phyloP scores from a whole-genome alignment of 805 yeast genomes.

The Lachancea kluyveri region DNA sequence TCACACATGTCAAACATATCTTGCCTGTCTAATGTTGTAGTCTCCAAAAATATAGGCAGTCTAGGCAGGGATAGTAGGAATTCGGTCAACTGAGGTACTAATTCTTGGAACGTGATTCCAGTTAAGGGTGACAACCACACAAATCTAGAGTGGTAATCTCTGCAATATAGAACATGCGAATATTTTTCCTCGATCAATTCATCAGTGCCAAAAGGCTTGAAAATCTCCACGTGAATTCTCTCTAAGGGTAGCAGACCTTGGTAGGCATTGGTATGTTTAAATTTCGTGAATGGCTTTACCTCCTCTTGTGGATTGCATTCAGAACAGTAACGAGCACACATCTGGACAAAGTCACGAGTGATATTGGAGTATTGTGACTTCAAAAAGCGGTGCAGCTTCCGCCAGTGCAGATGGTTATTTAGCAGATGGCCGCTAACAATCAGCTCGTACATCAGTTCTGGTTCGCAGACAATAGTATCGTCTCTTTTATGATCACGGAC shows the following conservation, averaged over 20 bases:
- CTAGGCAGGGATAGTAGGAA: conserved; percentile 18
- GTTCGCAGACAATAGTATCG: conserved; percentile 25
- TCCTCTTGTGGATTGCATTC: conserved; percentile 20
- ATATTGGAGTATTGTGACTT: conserved; percentile 21
- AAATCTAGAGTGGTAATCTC: conserved; percentile 27
- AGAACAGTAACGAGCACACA: conserved; percentile 24
- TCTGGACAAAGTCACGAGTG: conserved; percentile 16
- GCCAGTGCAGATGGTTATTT: conserved; percentile 21
- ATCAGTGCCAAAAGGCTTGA: conserved; percentile 18
- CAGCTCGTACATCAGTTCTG: conserved; percentile 22
- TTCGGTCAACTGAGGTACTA: conserved; percentile 13
- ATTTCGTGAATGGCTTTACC: conserved; percentile 11
- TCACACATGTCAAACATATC: conserved; percentile 27
- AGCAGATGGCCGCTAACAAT: conserved; percentile 28
- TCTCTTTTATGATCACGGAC: conserved; percentile 21
- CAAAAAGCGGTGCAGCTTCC: conserved; percentile 14
- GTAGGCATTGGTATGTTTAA: conserved; percentile 14
- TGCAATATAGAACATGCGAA: conserved; percentile 22
- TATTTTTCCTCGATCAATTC: conserved; percentile 20
- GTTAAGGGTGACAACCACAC: conserved; percentile 28
- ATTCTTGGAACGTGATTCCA: conserved; percentile 17
- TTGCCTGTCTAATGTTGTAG: conserved; percentile 24
- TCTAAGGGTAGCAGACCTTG: conserved; percentile 21
- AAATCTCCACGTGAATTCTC: conserved; percentile 26
- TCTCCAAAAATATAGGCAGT: conserved; percentile 26